phyloP scores from a whole-genome alignment of 495 filamentous ascomycete species.

The Annulohypoxylon bovei region DNA sequence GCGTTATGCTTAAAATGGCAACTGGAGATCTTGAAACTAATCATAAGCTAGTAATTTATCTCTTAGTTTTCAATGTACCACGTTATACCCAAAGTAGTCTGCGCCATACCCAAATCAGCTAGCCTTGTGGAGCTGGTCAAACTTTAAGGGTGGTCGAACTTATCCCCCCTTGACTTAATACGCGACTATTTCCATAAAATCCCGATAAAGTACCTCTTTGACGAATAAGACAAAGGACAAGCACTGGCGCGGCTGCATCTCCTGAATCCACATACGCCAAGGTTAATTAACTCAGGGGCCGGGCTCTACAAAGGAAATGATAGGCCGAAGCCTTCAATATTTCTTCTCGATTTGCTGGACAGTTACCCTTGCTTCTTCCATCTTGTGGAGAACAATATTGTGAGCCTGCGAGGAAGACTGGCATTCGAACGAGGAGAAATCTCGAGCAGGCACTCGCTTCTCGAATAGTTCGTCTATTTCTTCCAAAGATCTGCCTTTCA shows the following conservation, averaged over 20 bases:
- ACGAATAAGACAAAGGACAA: not conserved
- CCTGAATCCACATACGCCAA: not conserved
- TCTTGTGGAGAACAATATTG: constrained; percentile 32
- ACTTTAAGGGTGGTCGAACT: too few relatives aligned
- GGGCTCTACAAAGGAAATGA: not conserved
- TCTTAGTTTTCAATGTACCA: too few relatives aligned
- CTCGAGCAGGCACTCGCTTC: constrained; percentile 31
- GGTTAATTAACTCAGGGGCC: not conserved
- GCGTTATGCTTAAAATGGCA: too few relatives aligned
- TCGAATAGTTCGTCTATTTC: constrained; percentile 46
- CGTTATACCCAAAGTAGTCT: too few relatives aligned
- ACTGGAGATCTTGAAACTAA: too few relatives aligned
- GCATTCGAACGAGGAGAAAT: constrained; percentile 39
- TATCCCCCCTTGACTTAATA: too few relatives aligned
- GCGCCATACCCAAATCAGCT: too few relatives aligned
- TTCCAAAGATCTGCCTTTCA: constrained; percentile 42
- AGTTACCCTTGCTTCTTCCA: constrained; percentile 26
- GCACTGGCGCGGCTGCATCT: not conserved
- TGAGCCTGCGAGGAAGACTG: constrained; percentile 34
- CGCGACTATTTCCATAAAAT: not conserved
- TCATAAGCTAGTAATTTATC: too few relatives aligned
- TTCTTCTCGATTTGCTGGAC: constrained; percentile 12
- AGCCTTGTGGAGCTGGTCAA: too few relatives aligned
- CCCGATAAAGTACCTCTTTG: not conserved
- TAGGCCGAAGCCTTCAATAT: not conserved